phyloP scores from a whole-genome alignment of 2,329 filamentous ascomycete species.

The Fusarium oligoseptatum region DNA sequence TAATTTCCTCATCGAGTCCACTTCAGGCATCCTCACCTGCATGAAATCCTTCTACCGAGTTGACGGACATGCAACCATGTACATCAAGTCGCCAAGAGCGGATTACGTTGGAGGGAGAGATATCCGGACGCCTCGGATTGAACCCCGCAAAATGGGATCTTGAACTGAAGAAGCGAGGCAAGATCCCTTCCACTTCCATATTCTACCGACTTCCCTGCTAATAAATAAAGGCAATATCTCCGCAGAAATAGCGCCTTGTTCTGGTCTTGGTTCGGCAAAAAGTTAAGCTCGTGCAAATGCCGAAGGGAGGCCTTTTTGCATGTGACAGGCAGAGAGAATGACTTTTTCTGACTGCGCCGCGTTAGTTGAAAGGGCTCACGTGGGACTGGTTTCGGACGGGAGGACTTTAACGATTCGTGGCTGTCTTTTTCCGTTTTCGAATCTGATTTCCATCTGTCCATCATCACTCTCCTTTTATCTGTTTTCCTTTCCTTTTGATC shows the following conservation, averaged over 20 bases:
- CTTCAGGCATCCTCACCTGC: not conserved
- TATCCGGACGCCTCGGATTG: not conserved
- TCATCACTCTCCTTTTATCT: not conserved
- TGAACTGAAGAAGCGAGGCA: not conserved
- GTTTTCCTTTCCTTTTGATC: not conserved
- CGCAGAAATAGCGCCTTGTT: not conserved
- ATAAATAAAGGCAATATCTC: not conserved
- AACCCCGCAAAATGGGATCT: not conserved
- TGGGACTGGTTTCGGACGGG: constrained; percentile 25
- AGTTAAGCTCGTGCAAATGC: not conserved
- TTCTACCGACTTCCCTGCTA: not conserved
- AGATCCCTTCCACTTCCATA: not conserved
- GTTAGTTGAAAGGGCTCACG: constrained; percentile 37
- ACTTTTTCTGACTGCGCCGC: constrained; percentile 36
- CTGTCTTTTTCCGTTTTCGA: not conserved
- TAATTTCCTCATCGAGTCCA: not conserved
- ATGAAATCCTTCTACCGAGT: not conserved
- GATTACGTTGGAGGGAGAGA: not conserved
- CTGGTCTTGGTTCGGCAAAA: not conserved
- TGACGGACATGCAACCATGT: not conserved
- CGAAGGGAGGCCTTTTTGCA: constrained; percentile 30
- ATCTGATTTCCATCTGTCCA: not conserved
- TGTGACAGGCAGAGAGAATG: constrained; percentile 40
- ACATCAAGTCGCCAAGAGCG: not conserved
- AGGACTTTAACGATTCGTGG: constrained; percentile 3